A percentile compares a stretch with the other conserved stretches of the same genome.
Conservation (phyloP, 345 rosid genomes). For the Salix viminalis region DNA sequence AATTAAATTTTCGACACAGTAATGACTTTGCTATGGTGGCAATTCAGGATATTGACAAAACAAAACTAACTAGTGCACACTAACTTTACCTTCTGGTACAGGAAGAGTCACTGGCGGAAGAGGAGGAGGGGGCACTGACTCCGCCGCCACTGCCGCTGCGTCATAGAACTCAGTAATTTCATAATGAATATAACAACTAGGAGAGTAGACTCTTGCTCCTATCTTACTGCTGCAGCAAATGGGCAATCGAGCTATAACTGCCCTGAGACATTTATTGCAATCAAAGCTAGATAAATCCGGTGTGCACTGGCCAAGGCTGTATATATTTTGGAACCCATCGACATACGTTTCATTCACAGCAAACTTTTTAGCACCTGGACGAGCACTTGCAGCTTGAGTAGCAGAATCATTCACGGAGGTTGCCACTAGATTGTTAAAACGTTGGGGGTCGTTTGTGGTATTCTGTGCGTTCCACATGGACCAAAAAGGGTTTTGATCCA, state of each 20-base stretch:
- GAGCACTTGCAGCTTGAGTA: slow-evolving; percentile 11
- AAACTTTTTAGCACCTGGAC: slow-evolving; percentile 27
- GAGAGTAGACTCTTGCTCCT: slow-evolving; percentile 33
- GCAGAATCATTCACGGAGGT: slow-evolving; percentile 2
- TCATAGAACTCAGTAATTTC: slow-evolving; percentile 36
- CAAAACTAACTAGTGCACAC: no score
- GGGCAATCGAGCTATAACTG: slow-evolving; percentile 12
- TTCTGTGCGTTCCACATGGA: background rate
- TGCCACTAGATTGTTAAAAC: slow-evolving; percentile 13
- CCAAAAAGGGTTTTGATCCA: background rate
- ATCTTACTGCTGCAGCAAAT: slow-evolving; percentile 19
- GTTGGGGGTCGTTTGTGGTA: background rate
- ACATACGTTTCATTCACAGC: slow-evolving; percentile 3
- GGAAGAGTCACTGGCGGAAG: background rate
- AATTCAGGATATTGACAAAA: no score
- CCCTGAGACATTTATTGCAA: slow-evolving; percentile 35
- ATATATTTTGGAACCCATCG: slow-evolving; percentile 20
- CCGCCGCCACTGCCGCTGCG: background rate
- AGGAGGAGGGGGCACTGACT: background rate
- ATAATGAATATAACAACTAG: slow-evolving; percentile 44
- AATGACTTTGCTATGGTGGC: no score
- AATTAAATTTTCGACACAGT: no score
- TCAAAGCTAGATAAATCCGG: slow-evolving; percentile 34
- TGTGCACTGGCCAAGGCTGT: slow-evolving; percentile 47
- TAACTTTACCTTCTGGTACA: no score